A percentile compares a stretch with the other conserved stretches of the same genome.
Conservation (phyloP, 176 grass and related monocot genomes). For the Coix lacrymajobi region DNA sequence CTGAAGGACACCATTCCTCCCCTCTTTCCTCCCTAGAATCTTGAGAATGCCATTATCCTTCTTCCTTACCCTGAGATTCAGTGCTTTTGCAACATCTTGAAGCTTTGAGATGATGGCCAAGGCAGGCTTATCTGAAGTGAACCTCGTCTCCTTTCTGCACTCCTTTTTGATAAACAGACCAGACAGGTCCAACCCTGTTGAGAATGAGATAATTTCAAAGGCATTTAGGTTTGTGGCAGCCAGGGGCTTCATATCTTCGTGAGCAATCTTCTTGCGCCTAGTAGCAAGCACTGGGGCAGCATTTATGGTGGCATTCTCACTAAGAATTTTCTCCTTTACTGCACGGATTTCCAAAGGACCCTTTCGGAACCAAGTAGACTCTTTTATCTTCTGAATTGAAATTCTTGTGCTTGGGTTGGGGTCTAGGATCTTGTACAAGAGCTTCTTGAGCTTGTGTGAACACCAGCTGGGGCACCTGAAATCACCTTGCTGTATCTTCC, state of each 20-base stretch:
- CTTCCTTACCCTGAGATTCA: slow-evolving; percentile 73
- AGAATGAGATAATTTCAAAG: slow-evolving; percentile 81
- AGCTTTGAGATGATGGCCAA: slow-evolving; percentile 48
- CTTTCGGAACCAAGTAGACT: slow-evolving; percentile 73
- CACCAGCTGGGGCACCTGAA: slow-evolving; percentile 74
- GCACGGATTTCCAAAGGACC: slow-evolving; percentile 29
- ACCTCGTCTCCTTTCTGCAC: slow-evolving; percentile 51
- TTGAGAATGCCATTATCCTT: slow-evolving; percentile 59
- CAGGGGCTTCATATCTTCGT: slow-evolving; percentile 35
- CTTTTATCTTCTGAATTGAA: slow-evolving; percentile 70
- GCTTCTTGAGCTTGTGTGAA: slow-evolving; percentile 56
- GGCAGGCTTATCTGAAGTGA: slow-evolving; percentile 72
- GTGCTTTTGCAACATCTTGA: slow-evolving; percentile 41
- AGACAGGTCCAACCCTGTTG: slow-evolving; percentile 64
- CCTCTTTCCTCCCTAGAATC: slow-evolving; percentile 60
- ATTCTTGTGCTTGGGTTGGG: slow-evolving; percentile 64
- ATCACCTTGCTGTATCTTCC: slow-evolving; percentile 57
- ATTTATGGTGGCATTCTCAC: slow-evolving; percentile 11
- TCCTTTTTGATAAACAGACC: slow-evolving; percentile 52
- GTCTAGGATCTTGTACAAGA: slow-evolving; percentile 62
- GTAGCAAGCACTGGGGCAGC: not conserved
- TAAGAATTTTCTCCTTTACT: slow-evolving; percentile 27
- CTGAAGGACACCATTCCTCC: slow-evolving; percentile 61
- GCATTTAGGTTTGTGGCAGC: slow-evolving; percentile 56
- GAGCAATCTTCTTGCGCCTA: slow-evolving; percentile 19